Conservation (phyloP, 1,284 basidiomycete genomes). For the Fomitopsis palustris region DNA sequence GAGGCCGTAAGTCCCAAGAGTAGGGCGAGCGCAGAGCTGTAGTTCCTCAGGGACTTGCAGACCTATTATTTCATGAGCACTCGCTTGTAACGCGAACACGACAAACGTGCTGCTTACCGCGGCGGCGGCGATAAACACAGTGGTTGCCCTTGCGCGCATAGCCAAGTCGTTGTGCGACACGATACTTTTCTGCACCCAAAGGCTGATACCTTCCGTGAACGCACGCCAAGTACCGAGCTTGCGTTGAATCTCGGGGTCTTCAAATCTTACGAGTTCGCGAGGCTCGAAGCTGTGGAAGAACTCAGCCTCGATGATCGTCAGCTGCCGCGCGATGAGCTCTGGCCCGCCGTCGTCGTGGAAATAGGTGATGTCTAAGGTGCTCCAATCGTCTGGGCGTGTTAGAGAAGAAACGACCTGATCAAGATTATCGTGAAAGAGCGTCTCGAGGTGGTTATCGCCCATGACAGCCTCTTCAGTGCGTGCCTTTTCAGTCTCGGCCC, state of each 20-base stretch:
- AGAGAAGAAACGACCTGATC: neutral
- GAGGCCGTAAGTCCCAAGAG: neutral
- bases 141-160: neutral
- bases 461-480: neutral
- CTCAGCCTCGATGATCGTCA: slow-evolving; percentile 23
- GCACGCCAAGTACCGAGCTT: slow-evolving; percentile 8
- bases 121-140: slow-evolving; percentile 4
- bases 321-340: slow-evolving; percentile 20
- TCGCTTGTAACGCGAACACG: neutral
- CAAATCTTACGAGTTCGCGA: slow-evolving; percentile 12
- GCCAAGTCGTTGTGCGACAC: neutral
- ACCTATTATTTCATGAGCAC: neutral
- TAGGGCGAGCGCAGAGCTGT: slow-evolving; percentile 7
- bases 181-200: slow-evolving; percentile 9
- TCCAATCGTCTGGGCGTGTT: neutral
- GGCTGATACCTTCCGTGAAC: slow-evolving; percentile 12
- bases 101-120: neutral
- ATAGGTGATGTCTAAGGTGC: slow-evolving; percentile 11
- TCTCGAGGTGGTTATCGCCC: neutral
- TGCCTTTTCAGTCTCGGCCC: slow-evolving; percentile 3
- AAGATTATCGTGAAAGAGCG: slow-evolving; percentile 6
- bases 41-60: slow-evolving; percentile 9
- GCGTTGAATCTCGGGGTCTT: neutral
- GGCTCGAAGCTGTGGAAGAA: slow-evolving; percentile 20
- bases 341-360: slow-evolving; percentile 12